Conservation (phyloP, 2,329 filamentous ascomycete species). For the Xylaria sp. region DNA sequence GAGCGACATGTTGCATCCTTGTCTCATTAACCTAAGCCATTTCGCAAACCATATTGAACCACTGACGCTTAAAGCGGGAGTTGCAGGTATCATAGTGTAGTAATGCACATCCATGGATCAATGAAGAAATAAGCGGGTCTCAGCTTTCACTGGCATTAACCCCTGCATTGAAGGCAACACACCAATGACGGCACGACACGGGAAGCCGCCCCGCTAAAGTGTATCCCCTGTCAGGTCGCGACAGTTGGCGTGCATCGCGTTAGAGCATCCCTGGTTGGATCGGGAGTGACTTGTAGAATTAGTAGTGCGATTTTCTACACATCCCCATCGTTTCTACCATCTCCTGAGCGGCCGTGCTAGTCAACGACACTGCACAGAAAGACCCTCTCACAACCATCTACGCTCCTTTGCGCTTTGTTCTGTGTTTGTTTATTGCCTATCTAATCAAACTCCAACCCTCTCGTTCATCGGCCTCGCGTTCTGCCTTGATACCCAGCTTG, state of each 20-base stretch:
- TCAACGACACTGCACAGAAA: constrained; percentile 21
- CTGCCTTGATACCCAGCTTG: constrained; percentile 36
- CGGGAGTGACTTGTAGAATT: not conserved
- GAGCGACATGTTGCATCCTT: not conserved
- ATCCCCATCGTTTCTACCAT: constrained; percentile 15
- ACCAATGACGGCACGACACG: constrained; percentile 32
- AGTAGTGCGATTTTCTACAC: constrained; percentile 17
- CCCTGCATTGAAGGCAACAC: not conserved
- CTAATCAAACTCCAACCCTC: constrained; percentile 29
- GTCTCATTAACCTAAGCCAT: not conserved
- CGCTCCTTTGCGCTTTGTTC: constrained; percentile 40
- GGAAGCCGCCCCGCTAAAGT: constrained; percentile 33
- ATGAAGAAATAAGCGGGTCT: constrained; percentile 21
- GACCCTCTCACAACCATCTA: constrained; percentile 4
- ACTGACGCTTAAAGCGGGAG: not conserved
- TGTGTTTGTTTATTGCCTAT: constrained; percentile 30
- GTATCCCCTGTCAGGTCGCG: constrained; percentile 40
- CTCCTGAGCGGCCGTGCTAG: constrained; percentile 20
- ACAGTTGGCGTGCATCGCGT: constrained; percentile 42
- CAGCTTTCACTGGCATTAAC: constrained; percentile 4
- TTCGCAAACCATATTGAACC: not conserved
- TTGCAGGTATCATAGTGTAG: not conserved
- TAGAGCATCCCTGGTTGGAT: constrained; percentile 21
- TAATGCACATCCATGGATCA: not conserved
- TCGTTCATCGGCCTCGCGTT: constrained; percentile 31